Evolutionary conservation across 768 basidiomycete species (phyloP).

Genomic region (Lactarius sp.): DNA sequence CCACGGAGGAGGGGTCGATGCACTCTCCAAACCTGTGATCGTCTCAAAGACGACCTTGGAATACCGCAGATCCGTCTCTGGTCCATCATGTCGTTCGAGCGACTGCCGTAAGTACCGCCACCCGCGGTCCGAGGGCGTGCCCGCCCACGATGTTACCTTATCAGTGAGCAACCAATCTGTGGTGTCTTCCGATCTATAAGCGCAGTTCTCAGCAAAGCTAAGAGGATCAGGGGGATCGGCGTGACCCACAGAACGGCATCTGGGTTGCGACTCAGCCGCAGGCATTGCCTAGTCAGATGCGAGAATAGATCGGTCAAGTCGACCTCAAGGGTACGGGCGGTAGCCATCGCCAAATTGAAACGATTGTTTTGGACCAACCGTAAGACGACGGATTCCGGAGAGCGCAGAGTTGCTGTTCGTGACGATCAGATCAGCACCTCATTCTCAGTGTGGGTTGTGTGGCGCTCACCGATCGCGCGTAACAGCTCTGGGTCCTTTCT

Average conservation of each 20-base stretch:
- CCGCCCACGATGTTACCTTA: constrained; percentile 77
- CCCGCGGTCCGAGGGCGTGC: constrained; percentile 70
- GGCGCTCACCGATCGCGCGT: constrained; percentile 56
- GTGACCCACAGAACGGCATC: constrained; percentile 52
- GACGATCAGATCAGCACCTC: constrained; percentile 25
- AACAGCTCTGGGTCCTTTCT: constrained; percentile 59
- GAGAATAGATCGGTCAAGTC: constrained; percentile 88
- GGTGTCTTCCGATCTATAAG: constrained; percentile 58
- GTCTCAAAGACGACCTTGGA: constrained; percentile 72
- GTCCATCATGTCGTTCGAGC: constrained; percentile 70
- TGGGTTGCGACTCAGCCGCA: constrained; percentile 63
- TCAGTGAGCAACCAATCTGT: constrained; percentile 84
- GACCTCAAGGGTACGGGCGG: constrained; percentile 68
- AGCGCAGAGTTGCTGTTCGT: constrained; percentile 38
- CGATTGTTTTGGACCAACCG: constrained; percentile 72
- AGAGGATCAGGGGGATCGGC: not conserved
- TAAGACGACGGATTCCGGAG: constrained; percentile 62
- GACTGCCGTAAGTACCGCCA: constrained; percentile 86
- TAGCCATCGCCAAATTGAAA: constrained; percentile 74
- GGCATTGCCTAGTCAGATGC: constrained; percentile 69
- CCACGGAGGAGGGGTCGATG: constrained; percentile 73
- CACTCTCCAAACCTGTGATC: constrained; percentile 60
- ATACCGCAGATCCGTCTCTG: constrained; percentile 69
- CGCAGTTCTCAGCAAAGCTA: constrained; percentile 9
- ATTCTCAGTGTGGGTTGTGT: not conserved